Conservation (phyloP, 2,329 filamentous ascomycete species). For the Fusarium solani-melongenae region DNA sequence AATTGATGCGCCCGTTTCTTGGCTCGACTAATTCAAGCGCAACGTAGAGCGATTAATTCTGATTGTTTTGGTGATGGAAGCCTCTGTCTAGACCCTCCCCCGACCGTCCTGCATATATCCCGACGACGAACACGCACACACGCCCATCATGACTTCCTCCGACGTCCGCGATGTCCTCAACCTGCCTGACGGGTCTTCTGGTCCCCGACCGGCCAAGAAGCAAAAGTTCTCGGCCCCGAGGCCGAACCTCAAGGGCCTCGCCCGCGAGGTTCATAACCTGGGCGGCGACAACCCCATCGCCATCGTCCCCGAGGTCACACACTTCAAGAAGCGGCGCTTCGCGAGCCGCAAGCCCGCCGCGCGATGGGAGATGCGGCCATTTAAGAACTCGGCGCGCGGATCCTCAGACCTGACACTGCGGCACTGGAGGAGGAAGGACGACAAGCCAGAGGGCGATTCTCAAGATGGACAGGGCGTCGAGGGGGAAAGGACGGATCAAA, state of each 20-base stretch:
- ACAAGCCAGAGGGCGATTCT: constrained; percentile 50
- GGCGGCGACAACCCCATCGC: constrained; percentile 75
- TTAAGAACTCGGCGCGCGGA: constrained; percentile 80
- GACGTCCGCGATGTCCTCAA: constrained; percentile 92
- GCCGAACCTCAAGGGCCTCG: constrained; percentile 71
- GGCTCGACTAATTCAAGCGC: background rate
- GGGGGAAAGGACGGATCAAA: constrained; percentile 29
- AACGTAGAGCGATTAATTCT: background rate
- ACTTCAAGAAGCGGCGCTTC: constrained; percentile 69
- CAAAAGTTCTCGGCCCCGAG: constrained; percentile 73
- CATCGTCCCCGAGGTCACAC: constrained; percentile 69
- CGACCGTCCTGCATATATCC: background rate
- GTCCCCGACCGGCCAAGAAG: constrained; percentile 75
- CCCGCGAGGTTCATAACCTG: constrained; percentile 73
- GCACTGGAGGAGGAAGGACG: constrained; percentile 82
- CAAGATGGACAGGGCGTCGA: constrained; percentile 44
- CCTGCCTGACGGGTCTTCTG: constrained; percentile 69
- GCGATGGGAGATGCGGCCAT: constrained; percentile 75
- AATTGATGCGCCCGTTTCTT: background rate
- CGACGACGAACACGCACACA: constrained; percentile 21
- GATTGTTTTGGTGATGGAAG: constrained; percentile 40
- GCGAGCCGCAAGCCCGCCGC: constrained; percentile 66
- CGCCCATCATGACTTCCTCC: constrained; percentile 72
- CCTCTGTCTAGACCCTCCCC: constrained; percentile 14
- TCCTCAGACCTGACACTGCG: constrained; percentile 75